Base-by-base conservation (phyloP, 768 basidiomycete species). In the Russula olivacea region DNA sequence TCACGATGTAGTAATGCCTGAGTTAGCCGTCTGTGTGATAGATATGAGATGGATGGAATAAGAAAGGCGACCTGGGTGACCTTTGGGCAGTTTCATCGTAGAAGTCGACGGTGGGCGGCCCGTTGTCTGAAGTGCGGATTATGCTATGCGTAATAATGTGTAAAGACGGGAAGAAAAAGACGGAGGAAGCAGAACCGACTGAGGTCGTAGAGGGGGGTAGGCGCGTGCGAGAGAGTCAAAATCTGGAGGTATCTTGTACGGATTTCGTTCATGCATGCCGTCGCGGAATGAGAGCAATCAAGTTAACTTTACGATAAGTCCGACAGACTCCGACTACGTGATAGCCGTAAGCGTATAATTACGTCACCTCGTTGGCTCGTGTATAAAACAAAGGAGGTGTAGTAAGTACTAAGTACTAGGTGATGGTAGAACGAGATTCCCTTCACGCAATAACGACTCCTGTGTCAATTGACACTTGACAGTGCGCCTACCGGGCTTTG, bases 1-100 rank as follows among this genome's bases (percentile, higher is more conserved):
- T 95, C 91, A 32, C 85, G 79, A 65, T 79, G 75, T 34, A 96
- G 78, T 25, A 98, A 77, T 0, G 89, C 89, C 68, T 87, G 79
- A 2, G 95, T 96, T 67, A 97, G 76, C 49, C 83, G 79, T 69
- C 95, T 93, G 68, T 23, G 66, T 67, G 71, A 49, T 51, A 51
- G 28, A 52, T 61, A 59, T 61, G 54, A 60, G 36, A 59, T 64
- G 36, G 30, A 30, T 25, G 15, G 59, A 12, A 34, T 28, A 63
- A 68, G n/a, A 19, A 23, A 14, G 28, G 30, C 5, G 8, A 11
- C 2, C 6, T 9, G 12, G 38, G 23, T 40, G 28, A 89, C 91
- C 88, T 81, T 72, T 91, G 86, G 3, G 89, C 84, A 1, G 71
- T 71, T n/a, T 83, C 79, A 69, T 89, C 78, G 68, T 86, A 82